Conservation (phyloP, 495 filamentous ascomycete genomes). For the Penicillium roqueforti region DNA sequence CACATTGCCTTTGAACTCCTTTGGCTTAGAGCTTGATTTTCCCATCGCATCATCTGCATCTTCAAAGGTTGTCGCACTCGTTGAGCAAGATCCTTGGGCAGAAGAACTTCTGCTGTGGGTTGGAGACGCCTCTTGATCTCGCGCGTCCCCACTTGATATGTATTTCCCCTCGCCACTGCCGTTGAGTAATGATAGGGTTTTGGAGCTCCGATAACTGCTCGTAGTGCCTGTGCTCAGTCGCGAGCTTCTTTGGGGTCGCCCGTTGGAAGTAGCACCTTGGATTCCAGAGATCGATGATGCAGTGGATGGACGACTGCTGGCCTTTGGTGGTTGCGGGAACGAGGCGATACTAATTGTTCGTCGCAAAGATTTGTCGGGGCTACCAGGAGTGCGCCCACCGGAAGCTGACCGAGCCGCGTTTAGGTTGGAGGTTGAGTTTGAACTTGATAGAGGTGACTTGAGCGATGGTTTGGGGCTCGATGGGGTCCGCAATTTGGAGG, state of each 20-base stretch:
- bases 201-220: constrained; percentile 48
- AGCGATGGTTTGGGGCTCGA: constrained; percentile 55
- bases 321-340: constrained; percentile 84
- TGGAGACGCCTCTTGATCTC: constrained; percentile 74
- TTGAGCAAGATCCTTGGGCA: constrained; percentile 84
- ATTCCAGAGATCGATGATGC: constrained; percentile 36
- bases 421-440: constrained; percentile 38
- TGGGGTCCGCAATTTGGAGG: constrained; percentile 60
- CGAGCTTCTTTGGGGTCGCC: constrained; percentile 34
- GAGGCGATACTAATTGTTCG: constrained; percentile 87
- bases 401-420: constrained; percentile 41
- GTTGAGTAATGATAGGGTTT: constrained; percentile 71
- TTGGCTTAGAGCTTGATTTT: constrained; percentile 33
- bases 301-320: constrained; percentile 45
- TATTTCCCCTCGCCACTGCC: constrained; percentile 72
- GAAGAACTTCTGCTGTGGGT: constrained; percentile 85
- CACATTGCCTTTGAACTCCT: constrained; percentile 88
- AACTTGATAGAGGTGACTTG: constrained; percentile 43
- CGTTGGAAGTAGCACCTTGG: constrained; percentile 23
- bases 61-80: constrained; percentile 83
- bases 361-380: constrained; percentile 62
- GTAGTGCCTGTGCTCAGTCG: constrained; percentile 38
- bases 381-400: constrained; percentile 29
- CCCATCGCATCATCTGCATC: constrained; percentile 46
- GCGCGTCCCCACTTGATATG: constrained; percentile 52